Conservation (phyloP, 495 filamentous ascomycete genomes). For the Daldinia bambusicola region DNA sequence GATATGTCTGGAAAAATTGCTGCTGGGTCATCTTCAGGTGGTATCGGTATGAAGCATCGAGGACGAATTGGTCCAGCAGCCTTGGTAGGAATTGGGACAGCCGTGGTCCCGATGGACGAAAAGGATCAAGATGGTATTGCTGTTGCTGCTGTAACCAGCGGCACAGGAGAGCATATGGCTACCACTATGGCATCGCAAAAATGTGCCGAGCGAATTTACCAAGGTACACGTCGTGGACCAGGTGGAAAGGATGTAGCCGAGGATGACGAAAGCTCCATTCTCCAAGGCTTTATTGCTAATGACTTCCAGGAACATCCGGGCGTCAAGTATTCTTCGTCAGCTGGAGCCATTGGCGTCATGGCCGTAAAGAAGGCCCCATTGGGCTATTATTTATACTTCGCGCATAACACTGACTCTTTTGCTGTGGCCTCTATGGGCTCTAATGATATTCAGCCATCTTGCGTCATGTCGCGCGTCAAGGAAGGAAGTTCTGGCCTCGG, state of each 20-base stretch:
- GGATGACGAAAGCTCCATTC: constrained; percentile 74
- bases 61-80: constrained; percentile 93
- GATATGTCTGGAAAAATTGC: constrained; percentile 88
- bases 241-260: constrained; percentile 68
- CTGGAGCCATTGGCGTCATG: constrained; percentile 84
- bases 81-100: constrained; percentile 88
- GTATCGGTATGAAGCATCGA: constrained; percentile 96
- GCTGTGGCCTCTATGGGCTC: constrained; percentile 88
- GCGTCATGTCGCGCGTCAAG: constrained; percentile 81
- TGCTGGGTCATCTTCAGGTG: constrained; percentile 97
- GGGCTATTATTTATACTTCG: constrained; percentile 83
- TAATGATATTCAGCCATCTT: constrained; percentile 72
- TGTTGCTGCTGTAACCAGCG: constrained; percentile 85
- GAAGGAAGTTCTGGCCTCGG: constrained; percentile 37
- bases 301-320: constrained; percentile 90
- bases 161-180: constrained; percentile 97
- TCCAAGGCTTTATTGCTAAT: constrained; percentile 73
- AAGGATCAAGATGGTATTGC: constrained; percentile 64
- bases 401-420: constrained; percentile 93
- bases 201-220: constrained; percentile 80
- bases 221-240: constrained; percentile 65
- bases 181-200: constrained; percentile 84
- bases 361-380: constrained; percentile 78
- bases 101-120: constrained; percentile 76
- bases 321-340: constrained; percentile 73